Base-by-base conservation (phyloP, 2,329 filamentous ascomycete species). In the Ambrosiella xylebori region DNA sequence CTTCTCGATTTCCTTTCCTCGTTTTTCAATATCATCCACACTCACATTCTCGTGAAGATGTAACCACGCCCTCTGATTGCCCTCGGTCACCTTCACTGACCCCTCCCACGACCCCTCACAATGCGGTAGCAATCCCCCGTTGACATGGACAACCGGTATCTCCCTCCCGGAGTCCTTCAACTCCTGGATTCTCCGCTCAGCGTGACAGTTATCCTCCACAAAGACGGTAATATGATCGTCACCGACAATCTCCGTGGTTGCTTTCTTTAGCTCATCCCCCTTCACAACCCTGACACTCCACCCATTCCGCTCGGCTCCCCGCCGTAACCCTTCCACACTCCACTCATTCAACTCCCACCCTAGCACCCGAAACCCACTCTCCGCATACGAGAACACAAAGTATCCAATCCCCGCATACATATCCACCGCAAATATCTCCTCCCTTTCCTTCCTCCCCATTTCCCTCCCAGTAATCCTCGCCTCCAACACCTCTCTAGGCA, bases 401-500 rank as follows among this genome's bases (percentile, higher is more conserved):
- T 96, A 96, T 4, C 91, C 91, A 63, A 96, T 95, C 0, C 91
- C 91, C 0, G 86, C 88, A 71, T 95, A 96, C 61, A 97, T 72
- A 68, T 97, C 91, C 0, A 94, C 78, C 0, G 84, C 80, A 40
- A 53, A 58, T 4, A 8, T 60, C 39, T 19, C 37, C 27, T 19
- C 1, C 15, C 37, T 19, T 0, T 17, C 12, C 37, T 35, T 19
- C 27, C 17, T 47, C 17, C 7, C 9, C 17, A 47, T 7, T 2
- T 17, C n/a, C 5, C 44, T 47, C 44, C n/a, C n/a, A 13, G 44
- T 3, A 47, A 47, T 47, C 44, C 17, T 47, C 44, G 44, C 44
- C 44, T 47, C 44, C 44, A 47, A 47, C 13, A 47, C 44, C n/a
- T 47, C n/a, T 17, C 47, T 51, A 9, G 19, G 47, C 39, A 35